These are phyloP conservation scores for Calocera cornea DNA, from an alignment of 768 basidiomycete species.

Conservation along the genomic window DNA sequence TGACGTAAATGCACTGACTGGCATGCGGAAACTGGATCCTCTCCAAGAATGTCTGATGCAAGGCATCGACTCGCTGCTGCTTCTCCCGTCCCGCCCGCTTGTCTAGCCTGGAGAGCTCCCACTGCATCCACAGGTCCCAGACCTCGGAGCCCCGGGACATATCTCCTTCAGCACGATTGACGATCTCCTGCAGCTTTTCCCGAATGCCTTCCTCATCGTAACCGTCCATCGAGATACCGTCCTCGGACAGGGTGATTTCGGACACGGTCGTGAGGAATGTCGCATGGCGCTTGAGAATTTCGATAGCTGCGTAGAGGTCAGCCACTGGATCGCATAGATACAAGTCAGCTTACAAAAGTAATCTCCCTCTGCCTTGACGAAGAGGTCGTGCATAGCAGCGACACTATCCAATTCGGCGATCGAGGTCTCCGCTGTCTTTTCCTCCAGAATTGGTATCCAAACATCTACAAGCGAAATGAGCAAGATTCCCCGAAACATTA, in stretches of 20 bases:
- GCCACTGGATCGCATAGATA: constrained; percentile 14
- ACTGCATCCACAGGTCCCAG: constrained; percentile 61
- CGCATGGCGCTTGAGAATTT: constrained; percentile 54
- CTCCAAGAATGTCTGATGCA: constrained; percentile 46
- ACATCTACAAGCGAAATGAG: constrained; percentile 35
- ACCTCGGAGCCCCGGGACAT: constrained; percentile 51
- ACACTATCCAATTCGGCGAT: constrained; percentile 37
- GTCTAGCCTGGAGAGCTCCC: constrained; percentile 56
- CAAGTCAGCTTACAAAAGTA: constrained; percentile 56
- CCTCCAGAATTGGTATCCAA: constrained; percentile 56
- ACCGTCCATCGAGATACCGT: constrained; percentile 28
- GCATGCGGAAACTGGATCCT: constrained; percentile 68
- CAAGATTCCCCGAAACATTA: neutral
- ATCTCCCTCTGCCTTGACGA: constrained; percentile 53
- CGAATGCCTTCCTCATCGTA: constrained; percentile 29
- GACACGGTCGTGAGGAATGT: constrained; percentile 36
- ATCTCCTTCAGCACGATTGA: constrained; percentile 51
- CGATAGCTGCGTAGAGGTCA: constrained; percentile 42
- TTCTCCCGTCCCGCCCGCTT: constrained; percentile 29
- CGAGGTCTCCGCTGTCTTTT: constrained; percentile 30
- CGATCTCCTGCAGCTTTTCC: constrained; percentile 41
- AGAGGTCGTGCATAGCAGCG: constrained; percentile 45
- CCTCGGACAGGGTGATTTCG: constrained; percentile 15
- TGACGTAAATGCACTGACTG: constrained; percentile 31
- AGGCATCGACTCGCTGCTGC: constrained; percentile 31